Conservation (phyloP, 2,329 filamentous ascomycete species). For the Fusarium stilboides region DNA sequence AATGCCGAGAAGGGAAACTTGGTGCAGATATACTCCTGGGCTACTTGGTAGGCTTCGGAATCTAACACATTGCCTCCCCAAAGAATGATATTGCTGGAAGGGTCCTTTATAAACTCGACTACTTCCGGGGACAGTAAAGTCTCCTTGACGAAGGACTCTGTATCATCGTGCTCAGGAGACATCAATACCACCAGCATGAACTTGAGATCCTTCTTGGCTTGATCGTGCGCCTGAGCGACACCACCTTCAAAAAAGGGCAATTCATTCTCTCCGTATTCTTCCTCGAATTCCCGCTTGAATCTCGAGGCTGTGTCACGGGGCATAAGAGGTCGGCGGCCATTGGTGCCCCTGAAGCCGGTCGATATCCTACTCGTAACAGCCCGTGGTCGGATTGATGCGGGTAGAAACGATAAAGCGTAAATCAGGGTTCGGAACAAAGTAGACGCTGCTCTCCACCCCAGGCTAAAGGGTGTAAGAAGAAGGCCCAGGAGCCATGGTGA, state of each 20-base stretch:
- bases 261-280: conserved; percentile 83
- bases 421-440: conserved; percentile 80
- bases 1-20: conserved; percentile 93
- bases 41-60: conserved; percentile 93
- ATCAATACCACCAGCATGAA: conserved; percentile 91
- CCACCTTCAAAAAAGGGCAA: conserved; percentile 89
- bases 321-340: conserved; percentile 81
- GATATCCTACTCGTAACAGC: conserved; percentile 68
- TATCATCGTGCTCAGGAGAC: conserved; percentile 96
- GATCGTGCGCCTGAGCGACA: conserved; percentile 91
- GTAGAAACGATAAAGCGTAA: conserved; percentile 86
- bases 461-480: conserved; percentile 84
- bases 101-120: conserved; percentile 79
- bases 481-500: conserved; percentile 84
- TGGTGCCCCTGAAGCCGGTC: conserved; percentile 71
- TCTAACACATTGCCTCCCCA: conserved; percentile 97
- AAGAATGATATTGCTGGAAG: conserved; percentile 83
- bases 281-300: conserved; percentile 94
- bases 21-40: conserved; percentile 87
- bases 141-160: conserved; percentile 82
- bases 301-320: conserved; percentile 90
- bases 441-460: conserved; percentile 81
- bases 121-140: conserved; percentile 86
- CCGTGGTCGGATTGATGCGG: conserved; percentile 72
- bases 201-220: conserved; percentile 91